These are phyloP conservation scores for Leishmania guyanensis DNA, from an alignment of 208 protist species.

Conservation along the genomic window DNA sequence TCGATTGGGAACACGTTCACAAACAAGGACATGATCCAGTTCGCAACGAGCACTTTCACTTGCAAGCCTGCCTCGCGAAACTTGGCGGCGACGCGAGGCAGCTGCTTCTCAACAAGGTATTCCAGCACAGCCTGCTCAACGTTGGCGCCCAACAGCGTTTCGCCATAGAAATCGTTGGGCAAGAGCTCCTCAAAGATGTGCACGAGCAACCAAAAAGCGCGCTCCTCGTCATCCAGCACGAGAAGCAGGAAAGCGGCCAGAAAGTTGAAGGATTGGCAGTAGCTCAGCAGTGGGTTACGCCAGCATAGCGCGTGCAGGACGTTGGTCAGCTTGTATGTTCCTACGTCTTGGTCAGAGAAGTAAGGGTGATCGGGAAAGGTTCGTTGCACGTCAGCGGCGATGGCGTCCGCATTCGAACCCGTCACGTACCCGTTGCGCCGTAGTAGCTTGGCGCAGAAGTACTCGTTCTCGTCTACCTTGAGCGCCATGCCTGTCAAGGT, in stretches of 20 bases:
- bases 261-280: slow-evolving; percentile 86
- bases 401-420: slow-evolving; percentile 41
- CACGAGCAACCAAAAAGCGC: slow-evolving; percentile 59
- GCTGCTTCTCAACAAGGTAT: slow-evolving; percentile 34
- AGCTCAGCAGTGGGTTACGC: slow-evolving; percentile 78
- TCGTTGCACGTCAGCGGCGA: slow-evolving; percentile 66
- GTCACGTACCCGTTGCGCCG: slow-evolving; percentile 52
- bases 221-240: slow-evolving; percentile 72
- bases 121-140: slow-evolving; percentile 69
- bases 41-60: slow-evolving; percentile 49
- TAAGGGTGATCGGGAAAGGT: slow-evolving; percentile 77
- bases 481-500: slow-evolving; percentile 64
- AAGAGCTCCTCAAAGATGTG: slow-evolving; percentile 65
- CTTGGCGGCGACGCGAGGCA: slow-evolving; percentile 50
- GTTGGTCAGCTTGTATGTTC: slow-evolving; percentile 57
- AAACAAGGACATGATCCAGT: slow-evolving; percentile 77
- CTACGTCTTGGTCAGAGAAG: slow-evolving; percentile 60
- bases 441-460: slow-evolving; percentile 64
- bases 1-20: slow-evolving; percentile 60
- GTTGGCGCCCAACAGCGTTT: slow-evolving; percentile 58
- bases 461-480: slow-evolving; percentile 78
- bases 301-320: slow-evolving; percentile 79
- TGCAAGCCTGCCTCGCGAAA: slow-evolving; percentile 46
- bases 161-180: slow-evolving; percentile 77
- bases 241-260: slow-evolving; percentile 62